Percentiles rank a stretch among this genome's conserved stretches.
Conservation (phyloP, 495 filamentous ascomycete genomes). For the Talaromyces trachyspermus region DNA sequence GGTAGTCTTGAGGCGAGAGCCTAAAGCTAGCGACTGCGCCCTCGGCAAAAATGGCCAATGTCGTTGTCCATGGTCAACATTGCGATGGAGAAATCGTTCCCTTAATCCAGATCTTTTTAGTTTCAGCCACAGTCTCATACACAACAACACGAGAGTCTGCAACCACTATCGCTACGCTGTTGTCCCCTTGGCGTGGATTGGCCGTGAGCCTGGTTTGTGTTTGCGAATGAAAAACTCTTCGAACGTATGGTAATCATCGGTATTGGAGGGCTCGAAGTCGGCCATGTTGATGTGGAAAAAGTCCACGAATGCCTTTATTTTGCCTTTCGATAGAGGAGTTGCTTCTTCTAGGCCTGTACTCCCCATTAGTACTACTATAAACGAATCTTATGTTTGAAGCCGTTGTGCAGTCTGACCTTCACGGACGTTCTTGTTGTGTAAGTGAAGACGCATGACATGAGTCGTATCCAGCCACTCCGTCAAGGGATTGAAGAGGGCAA, state of each 20-base stretch:
- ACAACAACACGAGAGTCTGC: conserved; percentile 35
- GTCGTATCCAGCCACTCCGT: conserved; percentile 33
- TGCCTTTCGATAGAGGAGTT: conserved; percentile 11
- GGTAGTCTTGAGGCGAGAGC: conserved; percentile 38
- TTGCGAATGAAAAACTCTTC: conserved; percentile 41
- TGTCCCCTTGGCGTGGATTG: conserved; percentile 27
- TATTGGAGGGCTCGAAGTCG: conserved; percentile 25
- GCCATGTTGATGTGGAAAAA: conserved; percentile 32
- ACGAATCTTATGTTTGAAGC: neutral
- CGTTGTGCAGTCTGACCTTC: neutral
- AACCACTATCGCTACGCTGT: conserved; percentile 23
- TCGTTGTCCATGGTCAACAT: conserved; percentile 27
- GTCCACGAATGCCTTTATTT: conserved; percentile 29
- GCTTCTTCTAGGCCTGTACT: conserved; percentile 7
- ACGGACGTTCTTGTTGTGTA: conserved; percentile 19
- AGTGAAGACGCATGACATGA: conserved; percentile 25
- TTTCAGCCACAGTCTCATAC: conserved; percentile 26
- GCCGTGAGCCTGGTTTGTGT: conserved; percentile 27
- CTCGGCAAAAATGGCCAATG: conserved; percentile 26
- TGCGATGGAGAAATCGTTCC: conserved; percentile 31
- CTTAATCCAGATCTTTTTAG: conserved; percentile 41
- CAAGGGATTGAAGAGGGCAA: conserved; percentile 34
- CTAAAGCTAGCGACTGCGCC: conserved; percentile 36
- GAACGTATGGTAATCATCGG: conserved; percentile 25
- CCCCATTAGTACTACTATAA: neutral